phyloP scores from a whole-genome alignment of 2,329 filamentous ascomycete genomes.

The Colletotrichum sidae region DNA sequence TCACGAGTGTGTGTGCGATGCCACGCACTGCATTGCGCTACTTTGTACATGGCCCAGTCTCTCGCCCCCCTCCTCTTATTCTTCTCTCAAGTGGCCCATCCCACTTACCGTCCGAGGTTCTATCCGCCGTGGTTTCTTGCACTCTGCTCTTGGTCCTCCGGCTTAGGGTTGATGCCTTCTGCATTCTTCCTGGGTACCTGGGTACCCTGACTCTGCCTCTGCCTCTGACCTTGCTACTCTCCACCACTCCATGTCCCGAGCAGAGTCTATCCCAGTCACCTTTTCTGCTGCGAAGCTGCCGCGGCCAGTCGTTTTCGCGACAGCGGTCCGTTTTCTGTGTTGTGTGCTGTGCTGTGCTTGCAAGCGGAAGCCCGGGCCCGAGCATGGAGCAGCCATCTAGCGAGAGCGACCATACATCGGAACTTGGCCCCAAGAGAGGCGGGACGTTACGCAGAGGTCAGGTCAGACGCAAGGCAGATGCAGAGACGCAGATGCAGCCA shows the following conservation, averaged over 20 bases:
- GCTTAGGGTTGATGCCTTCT: neutral
- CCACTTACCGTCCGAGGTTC: neutral
- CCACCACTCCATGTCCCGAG: slow-evolving; percentile 3
- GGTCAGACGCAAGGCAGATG: too few relatives aligned
- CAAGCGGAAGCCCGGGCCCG: slow-evolving; percentile 24
- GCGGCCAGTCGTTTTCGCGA: slow-evolving; percentile 25
- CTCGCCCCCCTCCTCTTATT: neutral
- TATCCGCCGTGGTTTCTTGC: slow-evolving; percentile 4
- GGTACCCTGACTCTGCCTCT: neutral
- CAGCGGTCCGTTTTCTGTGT: slow-evolving; percentile 14
- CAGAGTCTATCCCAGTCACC: slow-evolving; percentile 7
- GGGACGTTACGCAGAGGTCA: slow-evolving; percentile 27
- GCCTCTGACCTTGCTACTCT: too few relatives aligned
- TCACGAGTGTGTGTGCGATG: slow-evolving; percentile 18
- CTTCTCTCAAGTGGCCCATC: slow-evolving; percentile 22
- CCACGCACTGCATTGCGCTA: too few relatives aligned
- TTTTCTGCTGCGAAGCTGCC: slow-evolving; percentile 7
- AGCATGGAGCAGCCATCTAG: slow-evolving; percentile 14
- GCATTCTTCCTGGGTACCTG: slow-evolving; percentile 3
- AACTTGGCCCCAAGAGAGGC: slow-evolving; percentile 13
- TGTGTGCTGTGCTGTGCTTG: neutral
- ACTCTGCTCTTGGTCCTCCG: neutral
- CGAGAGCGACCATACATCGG: slow-evolving; percentile 19
- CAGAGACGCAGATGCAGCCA: slow-evolving; percentile 22
- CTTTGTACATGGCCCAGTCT: slow-evolving; percentile 13